A percentile compares a stretch with the other conserved stretches of the same genome.
Evolutionary conservation across 306 rosid species (phyloP).

Genomic region (Dryas octopetala): DNA sequence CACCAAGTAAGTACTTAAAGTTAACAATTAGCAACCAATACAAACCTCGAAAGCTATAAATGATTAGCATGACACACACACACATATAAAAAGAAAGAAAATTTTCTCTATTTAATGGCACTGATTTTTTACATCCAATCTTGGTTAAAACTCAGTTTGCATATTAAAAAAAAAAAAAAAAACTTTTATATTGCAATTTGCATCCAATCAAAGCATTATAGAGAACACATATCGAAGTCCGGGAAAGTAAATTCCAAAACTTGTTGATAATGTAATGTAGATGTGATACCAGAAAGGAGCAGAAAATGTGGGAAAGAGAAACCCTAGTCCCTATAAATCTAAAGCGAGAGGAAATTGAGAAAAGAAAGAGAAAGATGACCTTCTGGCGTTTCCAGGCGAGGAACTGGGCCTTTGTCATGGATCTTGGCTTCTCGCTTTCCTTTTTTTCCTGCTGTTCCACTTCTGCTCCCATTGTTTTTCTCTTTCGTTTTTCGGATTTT

Average conservation of each 20-base stretch:
- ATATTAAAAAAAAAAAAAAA: background rate
- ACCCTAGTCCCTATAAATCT: slow-evolving; percentile 3
- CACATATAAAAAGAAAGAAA: background rate
- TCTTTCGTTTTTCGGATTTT: slow-evolving; percentile 11
- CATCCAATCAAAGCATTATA: background rate
- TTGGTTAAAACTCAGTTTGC: background rate
- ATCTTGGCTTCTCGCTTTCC: slow-evolving; percentile 32
- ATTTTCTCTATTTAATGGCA: no score
- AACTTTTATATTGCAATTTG: background rate
- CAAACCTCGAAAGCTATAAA: background rate
- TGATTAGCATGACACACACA: background rate
- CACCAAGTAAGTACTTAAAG: background rate
- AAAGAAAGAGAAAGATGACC: slow-evolving; percentile 36
- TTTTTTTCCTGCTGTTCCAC: slow-evolving; percentile 28
- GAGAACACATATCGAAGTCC: no score
- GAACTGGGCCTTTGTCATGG: slow-evolving; percentile 52
- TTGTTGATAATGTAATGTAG: background rate
- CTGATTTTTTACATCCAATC: background rate
- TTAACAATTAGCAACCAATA: background rate
- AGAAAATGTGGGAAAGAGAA: background rate
- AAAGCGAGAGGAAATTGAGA: background rate
- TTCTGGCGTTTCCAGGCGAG: slow-evolving; percentile 84
- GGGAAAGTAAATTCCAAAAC: no score
- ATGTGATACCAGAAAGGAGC: background rate
- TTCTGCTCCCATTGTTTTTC: slow-evolving; percentile 45